A percentile compares a stretch with the other conserved stretches of the same genome.
phyloP scores from a whole-genome alignment of 2,329 filamentous ascomycete species.

The Diaporthe capsici region DNA sequence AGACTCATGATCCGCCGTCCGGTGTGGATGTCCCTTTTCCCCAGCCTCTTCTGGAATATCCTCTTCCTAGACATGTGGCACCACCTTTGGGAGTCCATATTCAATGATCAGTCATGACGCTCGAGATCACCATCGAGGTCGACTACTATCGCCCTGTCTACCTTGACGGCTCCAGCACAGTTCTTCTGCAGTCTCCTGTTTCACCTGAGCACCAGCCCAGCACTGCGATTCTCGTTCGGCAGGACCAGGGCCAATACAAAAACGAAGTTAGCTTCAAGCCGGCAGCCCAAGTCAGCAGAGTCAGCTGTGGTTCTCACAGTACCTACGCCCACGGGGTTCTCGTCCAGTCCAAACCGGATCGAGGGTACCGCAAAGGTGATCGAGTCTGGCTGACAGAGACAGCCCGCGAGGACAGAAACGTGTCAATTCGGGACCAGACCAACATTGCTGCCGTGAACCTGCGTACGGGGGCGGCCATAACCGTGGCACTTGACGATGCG shows the following conservation, averaged over 20 bases:
- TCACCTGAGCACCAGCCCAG: neutral
- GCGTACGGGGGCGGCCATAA: constrained; percentile 33
- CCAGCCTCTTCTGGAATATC: neutral
- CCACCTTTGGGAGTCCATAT: neutral
- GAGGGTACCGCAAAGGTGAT: constrained; percentile 29
- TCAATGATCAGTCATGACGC: constrained; percentile 20
- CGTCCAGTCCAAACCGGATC: neutral
- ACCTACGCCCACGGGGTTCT: constrained; percentile 37
- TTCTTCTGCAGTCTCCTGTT: constrained; percentile 34
- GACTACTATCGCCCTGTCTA: constrained; percentile 32
- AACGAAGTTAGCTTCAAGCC: constrained; percentile 31
- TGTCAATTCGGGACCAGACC: neutral
- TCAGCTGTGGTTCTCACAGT: neutral
- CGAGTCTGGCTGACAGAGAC: constrained; percentile 33
- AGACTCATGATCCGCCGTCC: neutral
- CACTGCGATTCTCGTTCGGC: constrained; percentile 28
- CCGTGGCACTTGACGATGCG: constrained; percentile 4
- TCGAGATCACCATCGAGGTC: constrained; percentile 35
- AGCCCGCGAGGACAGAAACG: neutral
- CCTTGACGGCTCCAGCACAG: neutral
- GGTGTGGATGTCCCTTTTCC: neutral
- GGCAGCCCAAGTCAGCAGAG: neutral
- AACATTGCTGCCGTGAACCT: constrained; percentile 30
- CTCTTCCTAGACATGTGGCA: neutral
- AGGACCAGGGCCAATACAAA: constrained; percentile 30